Evolutionary conservation across 768 basidiomycete species (phyloP), one percentile per base, ranked within the genome.

Genomic region (Psilocybe cyanescens): DNA sequence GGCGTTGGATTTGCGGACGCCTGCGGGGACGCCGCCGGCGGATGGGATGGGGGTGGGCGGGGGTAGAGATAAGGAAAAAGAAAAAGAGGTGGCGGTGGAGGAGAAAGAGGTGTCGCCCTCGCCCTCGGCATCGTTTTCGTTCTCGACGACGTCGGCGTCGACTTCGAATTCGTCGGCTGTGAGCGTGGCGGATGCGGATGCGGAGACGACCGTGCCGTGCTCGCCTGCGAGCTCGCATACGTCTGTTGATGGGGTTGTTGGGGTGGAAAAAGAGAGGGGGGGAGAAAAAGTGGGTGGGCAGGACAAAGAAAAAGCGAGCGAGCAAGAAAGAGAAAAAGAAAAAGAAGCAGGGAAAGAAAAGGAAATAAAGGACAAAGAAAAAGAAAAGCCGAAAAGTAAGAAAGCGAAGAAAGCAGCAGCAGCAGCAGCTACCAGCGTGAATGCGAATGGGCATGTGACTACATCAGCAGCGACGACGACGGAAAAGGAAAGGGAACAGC

Each of bases 171-270:
- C 81, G 0, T 76, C 81, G 1, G 81, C 84, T 65, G 78, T 29
- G 33, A 39, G 33, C n/a, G 52, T 39, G 16, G 31, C 24, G 24
- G 33, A 76, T 1, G 83, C 84, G 0, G 78, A 82, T 24, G 76
- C 82, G 4, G 77, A 81, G 2, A 86, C 84, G 3, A 75, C 51
- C 39, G 51, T 81, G 12, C 82, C 83, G 31, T 78, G 79, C 0
- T 90, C 89, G 0, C 89, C 89, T 1, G 72, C 79, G 3, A 87
- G 88, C 12, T 83, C 84, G 3, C 81, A 78, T 50, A 89, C 89
- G 41, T 44, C 41, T 44, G 41, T 44, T 44, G 41, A 14, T 44
- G 41, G 14, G 11, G 41, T n/a, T n/a, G 41, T 44, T 44, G 41
- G 6, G 11, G 41, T 8, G 14, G 41, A 44, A 14, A 44, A 44